Evolutionary conservation across 164 flowering plant genomes (phyloP).

Genomic region (Nymphaea colorata): DNA sequence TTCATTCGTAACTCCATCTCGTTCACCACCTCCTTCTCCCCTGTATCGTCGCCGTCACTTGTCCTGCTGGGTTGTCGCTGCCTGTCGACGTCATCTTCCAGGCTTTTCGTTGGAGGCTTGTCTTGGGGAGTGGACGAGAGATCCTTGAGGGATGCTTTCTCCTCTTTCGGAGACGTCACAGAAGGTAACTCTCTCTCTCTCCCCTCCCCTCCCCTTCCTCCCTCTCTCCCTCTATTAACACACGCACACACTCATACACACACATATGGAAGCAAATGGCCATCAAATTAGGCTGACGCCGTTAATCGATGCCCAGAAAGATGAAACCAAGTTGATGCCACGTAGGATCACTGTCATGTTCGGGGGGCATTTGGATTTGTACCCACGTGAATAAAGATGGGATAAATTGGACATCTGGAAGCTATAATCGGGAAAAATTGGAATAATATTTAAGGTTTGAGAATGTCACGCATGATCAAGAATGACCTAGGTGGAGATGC

Average conservation of each 20-base stretch:
- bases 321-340: too few species aligned
- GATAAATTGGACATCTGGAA: neutral
- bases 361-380: too few species aligned
- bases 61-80: conserved; percentile 1
- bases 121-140: conserved; percentile 83
- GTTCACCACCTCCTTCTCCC: neutral
- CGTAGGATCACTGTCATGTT: too few species aligned
- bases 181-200: conserved; percentile 40
- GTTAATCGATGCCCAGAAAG: too few species aligned
- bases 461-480: too few species aligned
- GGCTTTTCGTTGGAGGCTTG: conserved; percentile 78
- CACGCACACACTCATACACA: neutral
- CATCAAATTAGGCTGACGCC: neutral
- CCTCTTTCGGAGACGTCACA: conserved; percentile 64
- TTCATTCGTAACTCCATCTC: neutral
- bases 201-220: neutral
- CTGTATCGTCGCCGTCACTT: neutral
- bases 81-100: conserved; percentile 23
- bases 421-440: neutral
- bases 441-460: neutral
- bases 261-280: too few species aligned
- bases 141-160: conserved; percentile 74
- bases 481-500: too few species aligned
- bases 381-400: neutral
- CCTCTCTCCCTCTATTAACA: neutral